A percentile compares a stretch with the other conserved stretches of the same genome.
These are phyloP conservation scores for Colletotrichum aenigma DNA, from an alignment of 2,329 filamentous ascomycete species.

Conservation along the genomic window DNA sequence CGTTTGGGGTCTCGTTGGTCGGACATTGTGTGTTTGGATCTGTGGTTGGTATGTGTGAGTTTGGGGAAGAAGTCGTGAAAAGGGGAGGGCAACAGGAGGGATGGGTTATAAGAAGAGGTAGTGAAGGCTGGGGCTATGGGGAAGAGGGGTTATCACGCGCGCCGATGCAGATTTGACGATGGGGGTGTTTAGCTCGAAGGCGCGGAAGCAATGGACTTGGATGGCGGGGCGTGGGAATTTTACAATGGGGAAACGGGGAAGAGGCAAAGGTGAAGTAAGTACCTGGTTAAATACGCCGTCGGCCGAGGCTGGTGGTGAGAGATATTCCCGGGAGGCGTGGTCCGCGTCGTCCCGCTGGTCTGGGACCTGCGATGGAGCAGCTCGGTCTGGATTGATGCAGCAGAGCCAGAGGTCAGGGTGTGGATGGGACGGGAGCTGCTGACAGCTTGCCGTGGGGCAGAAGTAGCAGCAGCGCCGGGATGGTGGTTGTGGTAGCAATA, in stretches of 20 bases:
- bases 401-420: neutral
- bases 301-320: neutral
- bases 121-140: neutral
- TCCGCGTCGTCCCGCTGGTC: neutral
- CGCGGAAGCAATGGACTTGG: neutral
- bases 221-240: neutral
- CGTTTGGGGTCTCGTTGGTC: conserved; percentile 15
- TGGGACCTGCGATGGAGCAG: neutral
- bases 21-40: neutral
- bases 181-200: neutral
- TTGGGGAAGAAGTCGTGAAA: neutral
- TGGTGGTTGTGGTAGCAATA: neutral
- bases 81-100: neutral
- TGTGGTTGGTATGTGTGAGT: neutral
- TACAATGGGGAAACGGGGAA: neutral
- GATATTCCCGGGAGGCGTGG: neutral
- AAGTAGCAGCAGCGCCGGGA: neutral
- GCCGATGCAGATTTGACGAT: neutral
- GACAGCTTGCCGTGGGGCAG: neutral
- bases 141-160: neutral
- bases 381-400: neutral
- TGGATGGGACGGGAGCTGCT: neutral
- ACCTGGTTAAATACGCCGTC: conserved; percentile 7
- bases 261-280: neutral
- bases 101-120: neutral